Evolutionary conservation across 441 rosid genomes (phyloP).

Genomic region (California macrophylla): DNA sequence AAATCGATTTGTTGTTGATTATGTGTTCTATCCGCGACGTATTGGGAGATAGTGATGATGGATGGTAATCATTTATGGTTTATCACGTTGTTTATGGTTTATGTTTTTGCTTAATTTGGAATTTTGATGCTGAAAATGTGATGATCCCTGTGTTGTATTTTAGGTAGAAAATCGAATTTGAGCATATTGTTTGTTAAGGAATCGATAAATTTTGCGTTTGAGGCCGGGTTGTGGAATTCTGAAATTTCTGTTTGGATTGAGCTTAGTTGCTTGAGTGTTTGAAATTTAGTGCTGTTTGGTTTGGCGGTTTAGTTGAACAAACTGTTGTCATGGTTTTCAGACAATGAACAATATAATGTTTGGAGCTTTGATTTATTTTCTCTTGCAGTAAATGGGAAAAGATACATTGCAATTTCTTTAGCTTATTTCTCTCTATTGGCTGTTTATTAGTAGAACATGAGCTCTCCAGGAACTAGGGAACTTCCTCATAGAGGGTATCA

Average conservation of each 20-base stretch:
- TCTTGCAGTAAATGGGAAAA: neutral
- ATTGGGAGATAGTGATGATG: neutral
- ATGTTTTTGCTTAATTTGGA: neutral
- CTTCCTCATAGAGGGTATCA: conserved; percentile 32
- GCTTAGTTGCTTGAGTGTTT: neutral
- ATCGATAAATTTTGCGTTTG: neutral
- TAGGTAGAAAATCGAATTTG: neutral
- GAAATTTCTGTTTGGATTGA: neutral
- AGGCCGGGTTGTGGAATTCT: neutral
- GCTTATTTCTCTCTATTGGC: neutral
- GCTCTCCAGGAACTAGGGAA: conserved; percentile 20
- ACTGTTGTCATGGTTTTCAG: neutral
- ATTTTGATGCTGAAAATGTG: neutral
- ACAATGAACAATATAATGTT: neutral
- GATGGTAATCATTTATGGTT: neutral
- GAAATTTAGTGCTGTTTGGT: neutral
- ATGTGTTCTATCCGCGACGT: neutral
- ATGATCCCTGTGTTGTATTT: neutral
- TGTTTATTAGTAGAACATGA: conserved; percentile 35
- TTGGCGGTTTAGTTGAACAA: neutral
- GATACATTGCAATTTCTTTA: neutral
- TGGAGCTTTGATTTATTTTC: neutral
- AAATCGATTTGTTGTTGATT: neutral
- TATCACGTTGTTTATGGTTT: neutral
- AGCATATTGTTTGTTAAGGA: neutral